Percentiles rank a stretch among this genome's conserved stretches.
These are phyloP conservation scores for Shiraia sp. DNA, from an alignment of 2,329 filamentous ascomycete genomes.

Conservation along the genomic window DNA sequence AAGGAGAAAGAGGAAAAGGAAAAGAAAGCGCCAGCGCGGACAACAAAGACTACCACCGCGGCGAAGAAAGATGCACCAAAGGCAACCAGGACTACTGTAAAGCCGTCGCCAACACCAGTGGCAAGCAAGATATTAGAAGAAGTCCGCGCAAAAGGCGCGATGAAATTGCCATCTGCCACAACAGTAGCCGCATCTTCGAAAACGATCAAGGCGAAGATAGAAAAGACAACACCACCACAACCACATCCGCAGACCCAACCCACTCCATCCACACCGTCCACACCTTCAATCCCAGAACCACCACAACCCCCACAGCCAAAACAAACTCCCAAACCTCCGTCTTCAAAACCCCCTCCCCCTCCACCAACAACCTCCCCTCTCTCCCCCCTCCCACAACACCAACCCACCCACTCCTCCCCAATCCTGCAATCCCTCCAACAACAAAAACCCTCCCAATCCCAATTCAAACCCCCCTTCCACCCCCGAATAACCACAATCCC, in stretches of 20 bases:
- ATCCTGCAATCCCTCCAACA: too few species aligned
- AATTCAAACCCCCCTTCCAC: neutral
- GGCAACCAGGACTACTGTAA: slow-evolving; percentile 3
- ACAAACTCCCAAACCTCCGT: too few species aligned
- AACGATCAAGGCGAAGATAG: slow-evolving; percentile 1
- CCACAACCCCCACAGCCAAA: slow-evolving; percentile 7
- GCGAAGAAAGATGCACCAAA: slow-evolving; percentile 17
- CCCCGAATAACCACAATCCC: neutral
- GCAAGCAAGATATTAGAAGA: slow-evolving; percentile 38
- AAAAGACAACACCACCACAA: slow-evolving; percentile 1
- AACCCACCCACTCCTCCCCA: slow-evolving; percentile 30
- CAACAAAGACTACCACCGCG: slow-evolving; percentile 7
- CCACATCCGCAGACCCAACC: slow-evolving; percentile 6
- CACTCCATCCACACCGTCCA: slow-evolving; percentile 1
- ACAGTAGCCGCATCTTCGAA: slow-evolving; percentile 29
- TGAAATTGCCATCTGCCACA: slow-evolving; percentile 58
- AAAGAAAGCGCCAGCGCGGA: slow-evolving; percentile 18
- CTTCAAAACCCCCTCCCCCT: slow-evolving; percentile 1
- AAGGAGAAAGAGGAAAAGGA: slow-evolving; percentile 9
- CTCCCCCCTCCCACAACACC: slow-evolving; percentile 13
- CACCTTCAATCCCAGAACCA: slow-evolving; percentile 5
- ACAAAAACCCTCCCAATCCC: slow-evolving; percentile 15
- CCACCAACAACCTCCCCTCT: neutral
- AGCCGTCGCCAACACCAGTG: slow-evolving; percentile 23
- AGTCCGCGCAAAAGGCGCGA: slow-evolving; percentile 28